Percentiles rank a stretch among this genome's conserved stretches.
These are phyloP conservation scores for Cryphonectria japonica DNA, from an alignment of 2,329 filamentous ascomycete species.

Conservation along the genomic window DNA sequence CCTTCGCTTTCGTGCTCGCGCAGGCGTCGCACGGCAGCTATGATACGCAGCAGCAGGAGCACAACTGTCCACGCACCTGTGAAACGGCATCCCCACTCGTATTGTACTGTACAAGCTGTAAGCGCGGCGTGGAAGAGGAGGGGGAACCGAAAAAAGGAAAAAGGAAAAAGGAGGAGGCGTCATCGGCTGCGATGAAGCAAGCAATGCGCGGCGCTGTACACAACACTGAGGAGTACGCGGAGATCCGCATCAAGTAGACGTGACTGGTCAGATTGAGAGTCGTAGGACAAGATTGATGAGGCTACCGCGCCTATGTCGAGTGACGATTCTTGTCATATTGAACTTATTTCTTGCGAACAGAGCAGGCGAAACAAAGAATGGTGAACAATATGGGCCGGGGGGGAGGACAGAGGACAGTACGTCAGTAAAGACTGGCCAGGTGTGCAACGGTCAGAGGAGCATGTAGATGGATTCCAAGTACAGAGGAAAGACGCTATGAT, in stretches of 20 bases:
- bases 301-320: background rate
- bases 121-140: constrained; percentile 15
- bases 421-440: background rate
- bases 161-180: background rate
- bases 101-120: background rate
- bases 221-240: constrained; percentile 11
- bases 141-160: background rate
- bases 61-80: constrained; percentile 24
- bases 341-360: background rate
- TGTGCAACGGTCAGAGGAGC: background rate
- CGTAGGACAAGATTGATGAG: constrained; percentile 5
- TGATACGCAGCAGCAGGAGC: constrained; percentile 38
- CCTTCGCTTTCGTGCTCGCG: constrained; percentile 37
- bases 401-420: background rate
- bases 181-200: constrained; percentile 12
- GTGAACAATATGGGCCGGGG: background rate
- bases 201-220: constrained; percentile 4
- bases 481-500: background rate
- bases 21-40: constrained; percentile 37
- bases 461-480: background rate
- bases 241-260: constrained; percentile 2
- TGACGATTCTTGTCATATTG: background rate
- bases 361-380: background rate
- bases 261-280: background rate
- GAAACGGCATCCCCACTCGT: constrained; percentile 23